Base-by-base conservation (phyloP, 768 basidiomycete genomes). In the Fomitopsis serialis region DNA sequence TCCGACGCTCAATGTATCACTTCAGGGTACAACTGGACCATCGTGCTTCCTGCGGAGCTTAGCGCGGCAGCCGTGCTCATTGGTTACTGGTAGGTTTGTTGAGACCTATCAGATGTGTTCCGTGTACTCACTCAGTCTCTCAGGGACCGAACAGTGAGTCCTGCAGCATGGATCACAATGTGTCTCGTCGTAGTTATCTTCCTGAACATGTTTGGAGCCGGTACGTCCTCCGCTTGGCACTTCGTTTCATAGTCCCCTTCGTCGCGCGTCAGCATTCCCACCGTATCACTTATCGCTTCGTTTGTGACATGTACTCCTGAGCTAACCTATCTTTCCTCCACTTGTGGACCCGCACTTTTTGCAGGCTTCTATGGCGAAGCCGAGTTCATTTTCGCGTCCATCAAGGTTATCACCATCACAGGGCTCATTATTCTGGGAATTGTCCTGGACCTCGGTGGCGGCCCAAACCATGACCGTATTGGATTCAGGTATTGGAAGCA, bases 401-500 rank as follows among this genome's bases (percentile, higher is more conserved):
- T 82, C 59, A 82, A 82, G 60, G 76, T 82, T 12, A 43, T 79
- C 29, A 74, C 76, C 2, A 74, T 78, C 29, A 63, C 63, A 4
- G 78, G 75, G 3, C 62, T 76, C 25, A 70, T 76, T 22, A 68
- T 81, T 42, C 68, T 75, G 15, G 78, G 79, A 2, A 69, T 81
- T 50, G 58, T 82, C n/a, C 73, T 80, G 54, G 77, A 82, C 54
- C 70, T 81, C 4, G 82, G 82, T 25, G 83, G 82, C 35, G 80
- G 76, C 0, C 79, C 82, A 7, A 70, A 70, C 13, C 74, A 76
- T 37, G 78, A 82, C 55, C 73, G 80, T 25, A 68, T 78, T 49
- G 81, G 79, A 0, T 75, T 76, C 58, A 72, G 72, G 2, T 77
- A 72, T 63, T 76, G 73, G 74, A 72, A 67, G 47, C 47, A 82